These are phyloP conservation scores for Fragilariopsis cylindrus DNA, from an alignment of 108 stramenopile species.

Conservation along the genomic window DNA sequence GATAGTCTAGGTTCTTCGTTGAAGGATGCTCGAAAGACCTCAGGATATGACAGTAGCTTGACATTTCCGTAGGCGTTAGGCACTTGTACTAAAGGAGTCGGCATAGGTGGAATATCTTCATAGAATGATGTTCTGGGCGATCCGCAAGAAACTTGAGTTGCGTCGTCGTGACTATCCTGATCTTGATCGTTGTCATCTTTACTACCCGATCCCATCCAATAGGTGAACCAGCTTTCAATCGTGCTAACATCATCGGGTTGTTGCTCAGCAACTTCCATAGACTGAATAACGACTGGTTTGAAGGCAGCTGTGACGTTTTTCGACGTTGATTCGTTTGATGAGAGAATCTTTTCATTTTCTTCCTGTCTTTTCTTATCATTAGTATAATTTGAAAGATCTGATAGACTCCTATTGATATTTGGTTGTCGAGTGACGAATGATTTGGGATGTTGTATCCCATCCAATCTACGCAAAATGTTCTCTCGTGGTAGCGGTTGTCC, in stretches of 20 bases:
- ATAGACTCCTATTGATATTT: background rate
- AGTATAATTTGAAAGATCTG: background rate
- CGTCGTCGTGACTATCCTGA: background rate
- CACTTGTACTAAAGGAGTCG: constrained; percentile 10
- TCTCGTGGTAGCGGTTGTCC: constrained; percentile 18
- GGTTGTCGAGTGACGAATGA: constrained; percentile 4
- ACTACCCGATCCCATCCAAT: constrained; percentile 16
- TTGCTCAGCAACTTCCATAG: constrained; percentile 19
- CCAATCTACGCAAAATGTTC: constrained; percentile 29
- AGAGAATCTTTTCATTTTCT: background rate
- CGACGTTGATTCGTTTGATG: background rate
- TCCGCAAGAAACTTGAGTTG: constrained; percentile 9
- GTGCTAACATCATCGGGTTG: constrained; percentile 14
- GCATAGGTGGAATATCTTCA: background rate
- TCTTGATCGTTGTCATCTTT: background rate
- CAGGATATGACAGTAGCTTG: constrained; percentile 7
- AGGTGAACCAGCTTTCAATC: constrained; percentile 32
- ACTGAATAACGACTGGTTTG: constrained; percentile 28
- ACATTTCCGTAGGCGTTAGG: background rate
- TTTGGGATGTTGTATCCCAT: constrained; percentile 25
- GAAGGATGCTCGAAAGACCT: constrained; percentile 4
- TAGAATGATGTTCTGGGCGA: constrained; percentile 8
- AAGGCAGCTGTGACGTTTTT: background rate
- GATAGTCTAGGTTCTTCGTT: constrained; percentile 24
- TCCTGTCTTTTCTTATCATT: background rate